These are phyloP conservation scores for Sugiyamaella boreocaroliniensis DNA, from an alignment of 805 yeast genomes.

Conservation along the genomic window DNA sequence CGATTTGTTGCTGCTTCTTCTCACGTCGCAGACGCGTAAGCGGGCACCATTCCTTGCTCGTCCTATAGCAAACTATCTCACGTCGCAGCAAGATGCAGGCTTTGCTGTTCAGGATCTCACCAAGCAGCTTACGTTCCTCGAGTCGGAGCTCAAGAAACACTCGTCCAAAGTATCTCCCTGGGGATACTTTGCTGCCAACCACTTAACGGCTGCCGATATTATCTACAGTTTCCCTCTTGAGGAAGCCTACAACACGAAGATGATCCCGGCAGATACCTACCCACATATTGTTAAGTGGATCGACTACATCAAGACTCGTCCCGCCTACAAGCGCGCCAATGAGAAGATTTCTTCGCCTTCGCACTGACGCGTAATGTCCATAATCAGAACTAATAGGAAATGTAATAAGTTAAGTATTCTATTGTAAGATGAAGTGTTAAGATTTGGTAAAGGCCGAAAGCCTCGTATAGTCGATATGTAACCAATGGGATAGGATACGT, in stretches of 20 bases:
- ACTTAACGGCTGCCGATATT: constrained; percentile 56
- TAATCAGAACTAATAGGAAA: no score
- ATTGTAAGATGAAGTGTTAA: no score
- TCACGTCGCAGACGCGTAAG: constrained; percentile 29
- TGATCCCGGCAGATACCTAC: constrained; percentile 16
- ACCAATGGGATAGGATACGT: no score
- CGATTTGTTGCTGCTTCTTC: constrained; percentile 34
- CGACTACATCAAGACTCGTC: constrained; percentile 21
- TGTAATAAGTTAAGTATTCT: no score
- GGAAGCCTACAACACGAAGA: neutral
- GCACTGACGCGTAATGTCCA: no score
- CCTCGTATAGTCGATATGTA: no score
- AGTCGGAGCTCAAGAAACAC: constrained; percentile 37
- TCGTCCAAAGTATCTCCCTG: constrained; percentile 17
- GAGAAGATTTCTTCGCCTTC: neutral
- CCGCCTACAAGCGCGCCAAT: constrained; percentile 22
- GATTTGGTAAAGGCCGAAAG: no score
- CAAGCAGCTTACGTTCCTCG: constrained; percentile 37
- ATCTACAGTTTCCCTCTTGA: constrained; percentile 43
- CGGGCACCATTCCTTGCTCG: constrained; percentile 40
- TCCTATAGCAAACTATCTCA: constrained; percentile 27
- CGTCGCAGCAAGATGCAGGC: constrained; percentile 41
- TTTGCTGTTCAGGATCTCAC: constrained; percentile 46
- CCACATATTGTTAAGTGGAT: constrained; percentile 25
- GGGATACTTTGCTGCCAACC: constrained; percentile 57